Conservation (phyloP, 129 eudicot species). For the Saposhnikovia divaricata region DNA sequence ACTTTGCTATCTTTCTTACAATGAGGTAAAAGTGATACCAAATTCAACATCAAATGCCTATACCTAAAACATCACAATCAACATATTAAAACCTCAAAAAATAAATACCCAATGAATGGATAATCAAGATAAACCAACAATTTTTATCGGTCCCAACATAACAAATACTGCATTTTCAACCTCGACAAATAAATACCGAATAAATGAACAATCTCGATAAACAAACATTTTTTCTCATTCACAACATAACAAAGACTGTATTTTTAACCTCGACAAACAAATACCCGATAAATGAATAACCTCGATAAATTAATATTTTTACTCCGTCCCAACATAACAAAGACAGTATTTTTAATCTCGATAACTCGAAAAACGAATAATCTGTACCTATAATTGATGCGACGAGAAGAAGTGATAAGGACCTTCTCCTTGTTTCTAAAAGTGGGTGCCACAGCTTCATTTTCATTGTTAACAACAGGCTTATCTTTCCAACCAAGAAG, state of each 20-base stretch:
- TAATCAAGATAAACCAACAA: too few relatives aligned
- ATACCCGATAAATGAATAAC: neutral
- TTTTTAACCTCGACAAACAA: neutral
- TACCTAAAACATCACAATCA: conserved; percentile 37
- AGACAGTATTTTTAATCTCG: neutral
- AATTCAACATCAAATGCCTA: conserved; percentile 91
- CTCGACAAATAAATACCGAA: too few relatives aligned
- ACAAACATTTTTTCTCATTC: too few relatives aligned
- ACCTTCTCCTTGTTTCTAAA: conserved; percentile 78
- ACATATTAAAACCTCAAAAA: neutral
- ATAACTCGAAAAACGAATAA: neutral
- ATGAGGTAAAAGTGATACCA: conserved; percentile 71
- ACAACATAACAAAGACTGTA: too few relatives aligned
- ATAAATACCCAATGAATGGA: too few relatives aligned
- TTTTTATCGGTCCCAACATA: too few relatives aligned
- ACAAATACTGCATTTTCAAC: too few relatives aligned
- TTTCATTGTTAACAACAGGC: conserved; percentile 16
- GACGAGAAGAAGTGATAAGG: conserved; percentile 79
- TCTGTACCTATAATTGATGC: conserved; percentile 63
- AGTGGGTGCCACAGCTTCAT: neutral
- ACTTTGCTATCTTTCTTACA: conserved; percentile 89
- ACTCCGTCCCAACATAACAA: too few relatives aligned
- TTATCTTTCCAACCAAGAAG: conserved; percentile 80
- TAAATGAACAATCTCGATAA: too few relatives aligned
- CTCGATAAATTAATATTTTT: too few relatives aligned